Conservation (phyloP, 306 rosid genomes). For the Prunus mongolica region DNA sequence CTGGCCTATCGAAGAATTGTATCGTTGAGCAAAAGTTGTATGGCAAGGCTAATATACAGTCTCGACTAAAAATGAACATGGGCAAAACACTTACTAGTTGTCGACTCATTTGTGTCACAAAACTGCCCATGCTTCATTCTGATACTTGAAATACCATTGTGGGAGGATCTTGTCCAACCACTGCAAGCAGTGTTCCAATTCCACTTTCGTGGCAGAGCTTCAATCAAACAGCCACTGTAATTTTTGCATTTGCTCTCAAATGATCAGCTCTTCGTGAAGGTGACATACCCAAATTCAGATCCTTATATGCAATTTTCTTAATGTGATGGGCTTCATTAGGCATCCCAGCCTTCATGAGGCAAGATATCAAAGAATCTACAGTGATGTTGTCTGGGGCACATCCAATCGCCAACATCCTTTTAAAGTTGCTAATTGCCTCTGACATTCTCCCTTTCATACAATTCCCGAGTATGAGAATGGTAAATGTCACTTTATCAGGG, state of each 20-base stretch:
- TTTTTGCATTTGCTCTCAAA: slow-evolving; percentile 33
- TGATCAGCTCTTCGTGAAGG: slow-evolving; percentile 20
- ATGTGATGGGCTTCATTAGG: slow-evolving; percentile 61
- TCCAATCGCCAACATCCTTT: slow-evolving; percentile 66
- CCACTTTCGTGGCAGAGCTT: background rate
- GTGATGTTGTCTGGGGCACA: slow-evolving; percentile 72
- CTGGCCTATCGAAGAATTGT: background rate
- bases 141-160: background rate
- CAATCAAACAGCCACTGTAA: slow-evolving; percentile 43
- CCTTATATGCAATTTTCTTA: slow-evolving; percentile 36
- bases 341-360: slow-evolving; percentile 87
- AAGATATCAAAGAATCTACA: slow-evolving; percentile 54
- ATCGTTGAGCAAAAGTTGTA: background rate
- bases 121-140: slow-evolving; percentile 5
- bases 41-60: background rate
- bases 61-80: slow-evolving; percentile 5
- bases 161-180: slow-evolving; percentile 7
- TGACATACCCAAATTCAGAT: slow-evolving; percentile 19
- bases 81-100: slow-evolving; percentile 18
- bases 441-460: slow-evolving; percentile 81
- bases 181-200: background rate
- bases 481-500: slow-evolving; percentile 75
- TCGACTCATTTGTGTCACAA: slow-evolving; percentile 12
- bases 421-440: slow-evolving; percentile 65
- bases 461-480: slow-evolving; percentile 82